phyloP scores from a whole-genome alignment of 208 protist species.

The Acanthamoeba polyphaga region DNA sequence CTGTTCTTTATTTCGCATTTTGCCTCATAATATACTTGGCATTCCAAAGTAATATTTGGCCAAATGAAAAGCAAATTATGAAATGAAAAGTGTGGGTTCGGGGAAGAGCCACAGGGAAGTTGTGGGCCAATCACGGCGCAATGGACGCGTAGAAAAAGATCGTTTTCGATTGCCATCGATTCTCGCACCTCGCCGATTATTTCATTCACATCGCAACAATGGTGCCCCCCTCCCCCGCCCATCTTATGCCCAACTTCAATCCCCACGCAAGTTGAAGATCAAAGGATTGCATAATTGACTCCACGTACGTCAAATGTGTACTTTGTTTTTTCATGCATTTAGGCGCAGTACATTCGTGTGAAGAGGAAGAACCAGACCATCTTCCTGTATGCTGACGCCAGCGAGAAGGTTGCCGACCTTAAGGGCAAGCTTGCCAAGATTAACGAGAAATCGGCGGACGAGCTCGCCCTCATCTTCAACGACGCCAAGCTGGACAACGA shows the following conservation, averaged over 20 bases:
- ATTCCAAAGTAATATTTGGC: no score
- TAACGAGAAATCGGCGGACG: conserved; percentile 60
- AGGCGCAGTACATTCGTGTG: conserved; percentile 69
- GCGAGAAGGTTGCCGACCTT: conserved; percentile 62
- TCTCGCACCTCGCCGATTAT: background rate
- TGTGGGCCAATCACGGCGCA: no score
- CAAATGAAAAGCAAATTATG: no score
- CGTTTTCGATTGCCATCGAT: background rate
- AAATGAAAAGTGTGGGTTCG: background rate
- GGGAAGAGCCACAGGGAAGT: background rate
- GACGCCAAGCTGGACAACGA: conserved; percentile 64
- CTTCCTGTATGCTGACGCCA: conserved; percentile 64
- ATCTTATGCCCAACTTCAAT: no score
- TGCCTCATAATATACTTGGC: no score
- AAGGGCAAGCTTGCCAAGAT: conserved; percentile 70
- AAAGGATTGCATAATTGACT: no score
- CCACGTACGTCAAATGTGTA: background rate
- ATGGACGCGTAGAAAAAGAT: background rate
- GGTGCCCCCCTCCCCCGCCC: no score
- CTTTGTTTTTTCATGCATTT: background rate
- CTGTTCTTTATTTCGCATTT: background rate
- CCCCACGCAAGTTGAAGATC: no score
- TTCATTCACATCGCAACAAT: background rate
- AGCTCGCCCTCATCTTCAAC: conserved; percentile 70
- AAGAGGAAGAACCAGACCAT: conserved; percentile 76